Conservation (phyloP, 768 basidiomycete species). For the Lepiota brunneoincarnata region DNA sequence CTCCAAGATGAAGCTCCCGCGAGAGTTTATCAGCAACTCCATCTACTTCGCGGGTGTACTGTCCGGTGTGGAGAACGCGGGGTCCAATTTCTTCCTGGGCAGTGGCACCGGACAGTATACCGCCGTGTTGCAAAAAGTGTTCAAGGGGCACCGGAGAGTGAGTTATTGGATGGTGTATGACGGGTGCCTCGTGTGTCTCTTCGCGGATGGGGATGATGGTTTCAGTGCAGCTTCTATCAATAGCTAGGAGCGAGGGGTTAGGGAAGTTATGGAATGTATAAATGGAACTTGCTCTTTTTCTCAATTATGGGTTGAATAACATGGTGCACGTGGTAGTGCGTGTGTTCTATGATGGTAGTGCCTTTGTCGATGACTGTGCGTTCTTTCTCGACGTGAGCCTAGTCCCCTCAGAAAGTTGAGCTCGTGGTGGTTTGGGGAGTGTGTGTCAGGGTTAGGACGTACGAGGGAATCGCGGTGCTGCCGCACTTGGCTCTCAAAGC, state of each 20-base stretch:
- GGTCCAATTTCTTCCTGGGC: conserved; percentile 17
- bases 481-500: conserved; percentile 25
- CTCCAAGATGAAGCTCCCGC: conserved; percentile 16
- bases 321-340: conserved; percentile 36
- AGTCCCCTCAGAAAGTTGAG: no score
- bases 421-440: not conserved
- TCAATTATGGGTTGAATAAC: conserved; percentile 36
- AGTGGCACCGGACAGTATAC: conserved; percentile 15
- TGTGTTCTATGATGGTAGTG: conserved; percentile 25
- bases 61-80: conserved; percentile 19
- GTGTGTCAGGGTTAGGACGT: conserved; percentile 1
- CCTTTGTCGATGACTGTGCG: conserved; percentile 31
- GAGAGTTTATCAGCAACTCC: conserved; percentile 21
- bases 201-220: conserved; percentile 35
- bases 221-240: conserved; percentile 26
- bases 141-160: conserved; percentile 31
- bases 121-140: conserved; percentile 27
- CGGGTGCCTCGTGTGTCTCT: conserved; percentile 33
- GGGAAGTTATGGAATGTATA: not conserved
- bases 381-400: conserved; percentile 25
- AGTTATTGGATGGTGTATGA: conserved; percentile 32
- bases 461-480: conserved; percentile 26
- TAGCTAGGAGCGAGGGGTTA: conserved; percentile 18
- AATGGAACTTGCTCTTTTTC: conserved; percentile 30
- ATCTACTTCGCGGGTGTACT: conserved; percentile 23